Evolutionary conservation across 345 rosid species (phyloP), one percentile per base, ranked within the genome.

Genomic region (Salix viminalis): DNA sequence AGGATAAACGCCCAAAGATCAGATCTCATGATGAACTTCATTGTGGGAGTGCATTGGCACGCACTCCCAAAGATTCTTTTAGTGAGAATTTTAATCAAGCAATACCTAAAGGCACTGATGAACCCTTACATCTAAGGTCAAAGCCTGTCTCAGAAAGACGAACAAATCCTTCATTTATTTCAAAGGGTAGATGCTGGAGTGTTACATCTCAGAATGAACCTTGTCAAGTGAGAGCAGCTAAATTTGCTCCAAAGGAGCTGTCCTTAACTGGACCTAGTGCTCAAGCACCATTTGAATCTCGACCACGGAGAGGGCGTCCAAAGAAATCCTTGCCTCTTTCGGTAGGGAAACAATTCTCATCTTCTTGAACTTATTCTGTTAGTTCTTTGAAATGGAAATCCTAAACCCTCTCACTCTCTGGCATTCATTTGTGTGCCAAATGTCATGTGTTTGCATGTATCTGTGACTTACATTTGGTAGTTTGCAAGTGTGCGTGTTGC

Each of bases 261-360:
- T 79, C 80, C 70, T 76, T 58, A 15, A 24, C 74, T 74, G 77
- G 62, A 84, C 37, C 74, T 80, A 61, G 41, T 54, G 74, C 77
- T 58, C 80, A 76, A 73, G 68, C 71, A 37, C 76, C 84, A 32
- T 78, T 83, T 77, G 87, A 76, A 69, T 78, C 87, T 78, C 78
- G 79, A 74, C 76, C 80, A 18, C 79, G 73, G 41, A 86, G 84
- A 83, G 88, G 82, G 71, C 82, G 72, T 32, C 76, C 76, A 41
- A 85, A 77, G 87, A 90, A 87, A 76, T 54, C 5, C 58, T 82
- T 75, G 26, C 75, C 79, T 65, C 50, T 64, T 79, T 19, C 50
- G 86, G 93, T 89, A 84, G 41, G 83, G 54, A 79, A 73, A 67
- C 48, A 23, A 3, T 32, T 56, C 65, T 41, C 52, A n/a, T 24